Conservation (phyloP, 345 rosid genomes). For the Citrus hindsii region DNA sequence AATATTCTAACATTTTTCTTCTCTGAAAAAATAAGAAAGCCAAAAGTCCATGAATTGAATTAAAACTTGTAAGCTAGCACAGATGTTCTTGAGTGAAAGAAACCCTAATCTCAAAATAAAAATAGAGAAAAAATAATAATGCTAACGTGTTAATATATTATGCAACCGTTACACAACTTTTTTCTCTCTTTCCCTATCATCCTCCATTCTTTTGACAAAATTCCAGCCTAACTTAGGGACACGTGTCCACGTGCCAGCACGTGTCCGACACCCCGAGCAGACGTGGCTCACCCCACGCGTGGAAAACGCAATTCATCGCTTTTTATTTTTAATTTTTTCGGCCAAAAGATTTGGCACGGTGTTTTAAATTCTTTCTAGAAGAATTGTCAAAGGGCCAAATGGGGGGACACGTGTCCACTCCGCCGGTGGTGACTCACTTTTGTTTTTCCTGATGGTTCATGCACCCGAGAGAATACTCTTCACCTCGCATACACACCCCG, state of each 20-base stretch:
- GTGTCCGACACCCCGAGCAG: constrained; percentile 10
- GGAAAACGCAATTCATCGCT: constrained; percentile 14
- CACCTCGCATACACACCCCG: not conserved
- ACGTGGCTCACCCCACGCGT: constrained; percentile 22
- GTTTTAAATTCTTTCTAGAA: constrained; percentile 11
- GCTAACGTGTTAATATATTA: constrained; percentile 20
- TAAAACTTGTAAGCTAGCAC: not conserved
- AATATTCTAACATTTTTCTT: not conserved
- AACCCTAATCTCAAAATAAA: constrained; percentile 28
- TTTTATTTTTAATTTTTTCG: too few relatives aligned
- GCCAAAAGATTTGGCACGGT: not conserved
- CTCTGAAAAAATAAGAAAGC: too few relatives aligned
- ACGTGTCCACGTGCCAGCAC: constrained; percentile 19
- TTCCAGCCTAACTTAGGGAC: constrained; percentile 37
- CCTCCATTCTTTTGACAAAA: constrained; percentile 11
- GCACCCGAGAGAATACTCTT: constrained; percentile 19
- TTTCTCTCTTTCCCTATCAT: not conserved
- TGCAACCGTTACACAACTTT: not conserved
- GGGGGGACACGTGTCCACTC: constrained; percentile 25
- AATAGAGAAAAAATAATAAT: not conserved
- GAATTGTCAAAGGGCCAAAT: not conserved
- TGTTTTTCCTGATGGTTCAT: constrained; percentile 37
- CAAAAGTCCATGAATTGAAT: not conserved
- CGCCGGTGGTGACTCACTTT: constrained; percentile 13
- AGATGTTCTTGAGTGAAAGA: constrained; percentile 52